Conservation (phyloP, 208 protist genomes). For the Tritrichomonas musculus region DNA sequence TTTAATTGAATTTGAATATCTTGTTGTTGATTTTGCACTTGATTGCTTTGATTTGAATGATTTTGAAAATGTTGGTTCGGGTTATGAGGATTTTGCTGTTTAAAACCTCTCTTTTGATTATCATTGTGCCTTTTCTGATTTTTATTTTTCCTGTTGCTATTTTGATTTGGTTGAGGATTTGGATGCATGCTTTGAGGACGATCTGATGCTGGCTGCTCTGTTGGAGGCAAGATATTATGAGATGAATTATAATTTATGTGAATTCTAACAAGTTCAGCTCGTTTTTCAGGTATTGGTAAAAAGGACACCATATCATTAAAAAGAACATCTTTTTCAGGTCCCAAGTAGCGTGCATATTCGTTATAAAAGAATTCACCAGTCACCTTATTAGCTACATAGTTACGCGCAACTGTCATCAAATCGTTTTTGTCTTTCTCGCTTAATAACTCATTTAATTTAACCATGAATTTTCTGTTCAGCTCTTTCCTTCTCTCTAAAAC, state of each 20-base stretch:
- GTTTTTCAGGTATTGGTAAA: neutral
- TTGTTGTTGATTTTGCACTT: too few relatives aligned
- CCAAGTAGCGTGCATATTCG: neutral
- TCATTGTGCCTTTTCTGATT: too few relatives aligned
- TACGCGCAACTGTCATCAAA: neutral
- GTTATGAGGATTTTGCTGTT: too few relatives aligned
- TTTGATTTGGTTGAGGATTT: too few relatives aligned
- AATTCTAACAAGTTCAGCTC: neutral
- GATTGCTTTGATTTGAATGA: too few relatives aligned
- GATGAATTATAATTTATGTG: neutral
- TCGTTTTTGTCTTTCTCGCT: neutral
- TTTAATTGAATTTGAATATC: too few relatives aligned
- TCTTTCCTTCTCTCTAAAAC: neutral
- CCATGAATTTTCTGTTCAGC: neutral
- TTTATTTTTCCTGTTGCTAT: too few relatives aligned
- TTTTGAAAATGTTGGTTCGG: too few relatives aligned
- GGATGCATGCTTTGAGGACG: too few relatives aligned
- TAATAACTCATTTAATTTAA: neutral
- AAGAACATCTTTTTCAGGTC: neutral
- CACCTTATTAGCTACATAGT: neutral
- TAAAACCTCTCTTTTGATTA: too few relatives aligned
- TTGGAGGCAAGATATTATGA: too few relatives aligned
- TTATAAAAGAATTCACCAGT: neutral
- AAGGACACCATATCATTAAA: neutral
- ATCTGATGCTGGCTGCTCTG: too few relatives aligned